Percentiles rank a stretch among this genome's conserved stretches.
These are phyloP conservation scores for Xylaria sp. DNA, from an alignment of 2,329 filamentous ascomycete genomes.

Conservation along the genomic window DNA sequence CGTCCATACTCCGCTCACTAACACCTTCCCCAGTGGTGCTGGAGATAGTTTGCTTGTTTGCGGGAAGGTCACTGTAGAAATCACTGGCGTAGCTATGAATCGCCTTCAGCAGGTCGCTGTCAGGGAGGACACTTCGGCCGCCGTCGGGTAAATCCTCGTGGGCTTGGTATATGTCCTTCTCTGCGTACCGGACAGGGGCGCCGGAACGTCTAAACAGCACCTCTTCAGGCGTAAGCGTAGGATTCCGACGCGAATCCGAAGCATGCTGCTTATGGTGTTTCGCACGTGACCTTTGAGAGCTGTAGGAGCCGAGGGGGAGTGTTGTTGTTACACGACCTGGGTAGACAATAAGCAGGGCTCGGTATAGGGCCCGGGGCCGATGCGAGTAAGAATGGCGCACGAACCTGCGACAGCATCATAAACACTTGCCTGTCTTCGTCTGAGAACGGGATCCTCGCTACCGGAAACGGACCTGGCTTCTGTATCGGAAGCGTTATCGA, in stretches of 20 bases:
- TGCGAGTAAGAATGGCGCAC: constrained; percentile 31
- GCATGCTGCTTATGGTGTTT: constrained; percentile 38
- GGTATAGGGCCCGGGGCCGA: constrained; percentile 12
- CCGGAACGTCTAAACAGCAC: constrained; percentile 73
- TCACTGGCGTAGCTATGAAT: constrained; percentile 75
- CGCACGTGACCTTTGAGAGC: constrained; percentile 31
- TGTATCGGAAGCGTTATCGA: constrained; percentile 40
- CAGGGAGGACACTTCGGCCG: constrained; percentile 66
- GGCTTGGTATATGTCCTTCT: constrained; percentile 77
- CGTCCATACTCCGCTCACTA: constrained; percentile 75
- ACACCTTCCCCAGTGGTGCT: constrained; percentile 40
- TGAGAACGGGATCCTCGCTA: constrained; percentile 5
- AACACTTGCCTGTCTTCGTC: constrained; percentile 61
- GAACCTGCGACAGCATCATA: constrained; percentile 80
- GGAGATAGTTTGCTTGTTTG: constrained; percentile 35
- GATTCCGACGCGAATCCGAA: constrained; percentile 48
- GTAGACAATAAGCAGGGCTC: constrained; percentile 29
- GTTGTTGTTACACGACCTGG: constrained; percentile 53
- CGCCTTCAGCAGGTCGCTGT: constrained; percentile 75
- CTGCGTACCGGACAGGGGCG: constrained; percentile 74
- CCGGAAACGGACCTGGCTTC: constrained; percentile 8
- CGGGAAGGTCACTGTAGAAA: constrained; percentile 66
- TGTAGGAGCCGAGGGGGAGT: constrained; percentile 43
- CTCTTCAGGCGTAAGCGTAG: constrained; percentile 72
- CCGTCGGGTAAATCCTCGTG: constrained; percentile 65